Percentiles rank a stretch among this genome's conserved stretches.
Evolutionary conservation across 2,329 filamentous ascomycete genomes (phyloP).

Genomic region (Nothophoma quercina): DNA sequence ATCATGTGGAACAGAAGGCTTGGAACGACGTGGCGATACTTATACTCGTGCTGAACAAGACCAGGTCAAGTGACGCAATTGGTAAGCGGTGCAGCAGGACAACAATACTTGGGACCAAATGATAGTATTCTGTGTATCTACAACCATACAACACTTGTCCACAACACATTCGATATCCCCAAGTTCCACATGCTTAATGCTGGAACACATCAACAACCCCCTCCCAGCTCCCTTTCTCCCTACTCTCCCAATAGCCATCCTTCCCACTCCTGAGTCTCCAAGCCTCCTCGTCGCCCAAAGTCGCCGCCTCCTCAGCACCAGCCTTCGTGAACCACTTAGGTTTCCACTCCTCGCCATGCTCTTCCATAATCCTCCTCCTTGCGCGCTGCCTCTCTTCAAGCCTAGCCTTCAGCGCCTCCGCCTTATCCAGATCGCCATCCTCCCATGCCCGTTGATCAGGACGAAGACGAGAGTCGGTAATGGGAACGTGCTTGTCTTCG

Average conservation of each 20-base stretch:
- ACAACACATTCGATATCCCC: too few species aligned
- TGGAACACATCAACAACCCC: slow-evolving; percentile 64
- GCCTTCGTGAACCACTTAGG: slow-evolving; percentile 87
- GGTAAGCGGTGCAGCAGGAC: too few species aligned
- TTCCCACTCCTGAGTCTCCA: slow-evolving; percentile 76
- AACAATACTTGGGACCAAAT: too few species aligned
- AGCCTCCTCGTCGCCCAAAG: slow-evolving; percentile 54
- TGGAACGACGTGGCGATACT: too few species aligned
- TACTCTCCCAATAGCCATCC: slow-evolving; percentile 93
- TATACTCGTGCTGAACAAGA: too few species aligned
- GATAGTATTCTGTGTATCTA: background rate
- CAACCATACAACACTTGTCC: background rate
- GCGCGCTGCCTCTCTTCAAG: slow-evolving; percentile 86
- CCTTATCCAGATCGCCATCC: slow-evolving; percentile 79
- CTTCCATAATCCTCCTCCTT: slow-evolving; percentile 78
- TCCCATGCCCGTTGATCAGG: slow-evolving; percentile 90
- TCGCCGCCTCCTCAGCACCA: slow-evolving; percentile 38
- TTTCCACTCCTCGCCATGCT: slow-evolving; percentile 72
- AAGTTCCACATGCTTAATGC: background rate
- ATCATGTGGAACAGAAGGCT: too few species aligned
- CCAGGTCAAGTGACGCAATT: too few species aligned
- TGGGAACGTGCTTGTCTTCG: slow-evolving; percentile 76
- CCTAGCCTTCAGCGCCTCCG: slow-evolving; percentile 81
- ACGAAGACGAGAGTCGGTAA: slow-evolving; percentile 82
- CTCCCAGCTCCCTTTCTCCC: slow-evolving; percentile 72